phyloP scores from a whole-genome alignment of 2,329 filamentous ascomycete genomes.

The Domatiomyces catenatus region DNA sequence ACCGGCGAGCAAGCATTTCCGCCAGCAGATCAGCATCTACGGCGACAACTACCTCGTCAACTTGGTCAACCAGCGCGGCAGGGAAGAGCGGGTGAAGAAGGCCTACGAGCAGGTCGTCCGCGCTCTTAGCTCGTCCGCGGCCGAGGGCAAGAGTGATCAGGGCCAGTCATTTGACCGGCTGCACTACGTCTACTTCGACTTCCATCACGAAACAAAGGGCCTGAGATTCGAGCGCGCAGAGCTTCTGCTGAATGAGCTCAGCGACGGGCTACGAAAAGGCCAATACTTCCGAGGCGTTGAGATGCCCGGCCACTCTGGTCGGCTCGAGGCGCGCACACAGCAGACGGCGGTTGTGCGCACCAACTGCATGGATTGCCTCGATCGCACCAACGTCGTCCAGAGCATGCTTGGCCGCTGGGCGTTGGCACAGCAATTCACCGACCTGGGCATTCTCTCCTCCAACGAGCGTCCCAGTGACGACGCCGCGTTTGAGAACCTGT shows the following conservation, averaged over 20 bases:
- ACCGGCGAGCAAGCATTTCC: conserved; percentile 74
- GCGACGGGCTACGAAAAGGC: conserved; percentile 59
- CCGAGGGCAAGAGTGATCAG: conserved; percentile 54
- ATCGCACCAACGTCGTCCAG: conserved; percentile 94
- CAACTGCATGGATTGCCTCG: conserved; percentile 98
- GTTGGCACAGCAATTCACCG: conserved; percentile 73
- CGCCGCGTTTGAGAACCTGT: conserved; percentile 68
- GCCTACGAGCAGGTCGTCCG: conserved; percentile 87
- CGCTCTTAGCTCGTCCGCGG: conserved; percentile 52
- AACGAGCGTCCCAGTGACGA: conserved; percentile 72
- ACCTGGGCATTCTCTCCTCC: conserved; percentile 60
- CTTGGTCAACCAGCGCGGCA: conserved; percentile 87
- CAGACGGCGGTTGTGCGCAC: conserved; percentile 89
- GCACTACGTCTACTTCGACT: conserved; percentile 97
- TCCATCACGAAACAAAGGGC: conserved; percentile 93
- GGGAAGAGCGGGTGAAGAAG: conserved; percentile 76
- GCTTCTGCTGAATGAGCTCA: conserved; percentile 67
- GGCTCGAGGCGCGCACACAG: conserved; percentile 61
- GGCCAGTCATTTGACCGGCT: conserved; percentile 69
- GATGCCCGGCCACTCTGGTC: conserved; percentile 58
- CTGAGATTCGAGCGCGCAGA: conserved; percentile 84
- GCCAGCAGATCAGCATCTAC: conserved; percentile 83
- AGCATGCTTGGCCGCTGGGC: conserved; percentile 89
- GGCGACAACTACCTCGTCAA: conserved; percentile 97
- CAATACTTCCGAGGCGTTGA: conserved; percentile 89